Conservation (phyloP, 192 early-diverging fungal genomes). For the Lunasporangiospora selenospora region DNA sequence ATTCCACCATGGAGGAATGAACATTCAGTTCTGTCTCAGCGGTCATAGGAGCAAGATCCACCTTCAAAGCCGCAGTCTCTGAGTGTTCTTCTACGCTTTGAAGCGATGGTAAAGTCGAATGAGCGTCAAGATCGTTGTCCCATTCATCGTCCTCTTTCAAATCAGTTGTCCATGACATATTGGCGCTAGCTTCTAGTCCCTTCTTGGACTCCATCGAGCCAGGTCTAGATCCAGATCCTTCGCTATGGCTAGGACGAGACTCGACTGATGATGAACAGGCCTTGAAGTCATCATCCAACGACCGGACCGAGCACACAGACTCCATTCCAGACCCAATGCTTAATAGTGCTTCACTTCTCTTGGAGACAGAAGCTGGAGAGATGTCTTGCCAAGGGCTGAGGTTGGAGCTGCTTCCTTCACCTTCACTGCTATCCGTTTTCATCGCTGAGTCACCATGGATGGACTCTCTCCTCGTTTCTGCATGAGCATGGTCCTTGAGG, state of each 20-base stretch:
- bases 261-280: no score
- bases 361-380: slow-evolving; percentile 32
- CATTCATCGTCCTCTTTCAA: slow-evolving; percentile 29
- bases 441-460: no score
- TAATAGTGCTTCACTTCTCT: slow-evolving; percentile 37
- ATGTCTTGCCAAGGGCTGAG: slow-evolving; percentile 45
- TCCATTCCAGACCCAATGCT: slow-evolving; percentile 38
- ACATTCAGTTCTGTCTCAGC: no score
- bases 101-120: no score
- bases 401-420: slow-evolving; percentile 10
- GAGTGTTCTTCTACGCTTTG: no score
- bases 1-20: no score
- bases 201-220: slow-evolving; percentile 5
- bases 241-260: background rate
- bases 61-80: no score
- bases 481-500: no score
- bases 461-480: no score
- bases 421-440: slow-evolving; percentile 15
- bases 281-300: slow-evolving; percentile 24
- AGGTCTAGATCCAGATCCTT: background rate
- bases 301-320: slow-evolving; percentile 32
- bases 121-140: slow-evolving; percentile 2
- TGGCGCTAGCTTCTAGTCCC: background rate
- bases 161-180: slow-evolving; percentile 45
- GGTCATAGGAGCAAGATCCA: no score